phyloP scores from a whole-genome alignment of 164 flowering plant genomes.

The Nelumbo lutea region DNA sequence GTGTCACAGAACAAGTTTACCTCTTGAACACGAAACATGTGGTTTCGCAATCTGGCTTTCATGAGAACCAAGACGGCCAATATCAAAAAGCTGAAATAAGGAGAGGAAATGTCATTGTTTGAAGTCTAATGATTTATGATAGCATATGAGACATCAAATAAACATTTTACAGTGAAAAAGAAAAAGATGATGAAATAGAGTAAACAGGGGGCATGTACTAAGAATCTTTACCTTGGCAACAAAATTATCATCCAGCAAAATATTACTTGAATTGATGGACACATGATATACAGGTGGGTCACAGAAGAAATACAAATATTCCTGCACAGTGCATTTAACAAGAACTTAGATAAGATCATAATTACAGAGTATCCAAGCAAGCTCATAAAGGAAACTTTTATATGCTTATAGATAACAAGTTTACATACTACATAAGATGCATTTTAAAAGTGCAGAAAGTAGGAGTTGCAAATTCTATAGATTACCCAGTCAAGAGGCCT shows the following conservation, averaged over 20 bases:
- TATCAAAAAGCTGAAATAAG: slow-evolving; percentile 49
- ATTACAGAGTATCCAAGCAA: neutral
- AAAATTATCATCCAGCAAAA: slow-evolving; percentile 68
- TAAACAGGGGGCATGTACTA: neutral
- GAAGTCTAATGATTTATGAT: no score
- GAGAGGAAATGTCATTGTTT: slow-evolving; percentile 2
- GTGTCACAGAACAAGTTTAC: slow-evolving; percentile 15
- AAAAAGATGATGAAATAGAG: no score
- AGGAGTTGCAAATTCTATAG: no score
- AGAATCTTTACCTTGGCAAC: slow-evolving; percentile 52
- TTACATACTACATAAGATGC: no score
- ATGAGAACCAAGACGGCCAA: slow-evolving; percentile 34
- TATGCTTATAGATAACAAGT: no score
- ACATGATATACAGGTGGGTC: slow-evolving; percentile 61
- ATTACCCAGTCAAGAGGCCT: no score
- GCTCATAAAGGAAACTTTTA: no score
- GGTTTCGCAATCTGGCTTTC: slow-evolving; percentile 14
- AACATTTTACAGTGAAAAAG: no score
- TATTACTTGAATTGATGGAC: slow-evolving; percentile 58
- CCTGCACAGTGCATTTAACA: slow-evolving; percentile 41
- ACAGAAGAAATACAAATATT: slow-evolving; percentile 67
- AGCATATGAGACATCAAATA: no score
- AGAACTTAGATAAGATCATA: slow-evolving; percentile 1
- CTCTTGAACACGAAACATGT: slow-evolving; percentile 34
- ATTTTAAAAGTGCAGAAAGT: no score